phyloP scores from a whole-genome alignment of 305 asterid genomes.

The Rubia peregrina region DNA sequence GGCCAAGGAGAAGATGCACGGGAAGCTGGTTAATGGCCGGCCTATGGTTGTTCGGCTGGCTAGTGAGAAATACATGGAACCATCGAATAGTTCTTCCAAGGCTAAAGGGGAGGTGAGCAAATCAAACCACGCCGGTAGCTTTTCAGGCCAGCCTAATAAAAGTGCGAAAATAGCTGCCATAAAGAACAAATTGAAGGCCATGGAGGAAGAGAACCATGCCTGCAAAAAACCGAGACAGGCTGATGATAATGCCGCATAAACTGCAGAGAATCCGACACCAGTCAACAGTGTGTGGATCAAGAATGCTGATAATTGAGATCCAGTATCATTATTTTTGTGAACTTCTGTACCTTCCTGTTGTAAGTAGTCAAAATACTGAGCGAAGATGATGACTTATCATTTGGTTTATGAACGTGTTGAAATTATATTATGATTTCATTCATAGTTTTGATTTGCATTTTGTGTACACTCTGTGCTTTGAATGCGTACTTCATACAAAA shows the following conservation, averaged over 20 bases:
- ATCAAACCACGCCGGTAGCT: constrained; percentile 16
- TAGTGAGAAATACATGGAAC: constrained; percentile 51
- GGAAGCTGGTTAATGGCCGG: constrained; percentile 44
- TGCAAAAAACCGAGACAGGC: background rate
- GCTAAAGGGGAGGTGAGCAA: constrained; percentile 33
- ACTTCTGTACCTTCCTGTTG: no score
- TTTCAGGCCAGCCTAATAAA: background rate
- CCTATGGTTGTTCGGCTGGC: constrained; percentile 57
- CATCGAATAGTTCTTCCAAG: constrained; percentile 30
- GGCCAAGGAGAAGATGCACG: constrained; percentile 95
- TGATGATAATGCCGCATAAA: background rate
- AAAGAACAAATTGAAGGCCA: constrained; percentile 6
- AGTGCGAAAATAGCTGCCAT: constrained; percentile 4
- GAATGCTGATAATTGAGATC: no score
- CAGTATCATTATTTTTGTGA: no score
- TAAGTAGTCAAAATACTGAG: no score
- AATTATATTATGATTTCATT: no score
- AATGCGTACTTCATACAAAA: no score
- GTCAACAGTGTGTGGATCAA: no score
- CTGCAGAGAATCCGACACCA: background rate
- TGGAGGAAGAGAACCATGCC: background rate
- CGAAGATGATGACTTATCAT: no score
- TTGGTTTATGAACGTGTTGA: no score
- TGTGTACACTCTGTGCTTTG: no score
- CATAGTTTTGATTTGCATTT: no score